Evolutionary conservation across 352 stramenopile species (phyloP), one percentile per base, ranked within the genome.

Genomic region (Pythium periplocum): DNA sequence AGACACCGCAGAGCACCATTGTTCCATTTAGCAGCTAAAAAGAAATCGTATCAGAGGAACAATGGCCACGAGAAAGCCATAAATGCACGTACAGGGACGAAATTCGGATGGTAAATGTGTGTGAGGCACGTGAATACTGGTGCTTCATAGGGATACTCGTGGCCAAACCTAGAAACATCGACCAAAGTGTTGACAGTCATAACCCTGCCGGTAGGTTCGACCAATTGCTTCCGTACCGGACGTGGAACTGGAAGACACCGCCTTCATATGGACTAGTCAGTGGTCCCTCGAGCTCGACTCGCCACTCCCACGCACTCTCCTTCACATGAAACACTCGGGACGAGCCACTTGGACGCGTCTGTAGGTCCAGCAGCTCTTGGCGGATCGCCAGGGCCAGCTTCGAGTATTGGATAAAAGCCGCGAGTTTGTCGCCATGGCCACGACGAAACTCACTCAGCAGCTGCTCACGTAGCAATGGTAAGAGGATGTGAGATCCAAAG

Each of bases 61-160:
- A 48, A 48, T 48, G 9, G 26, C 8, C 43, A 48, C 9, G 6
- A 9, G 6, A 48, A 48, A 11, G 10, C 10, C 17, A 9, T 48
- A 8, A n/a, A 48, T 48, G 6, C 8, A 51, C 68, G n/a, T 55
- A 86, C 75, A 10, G 75, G 70, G 7, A 84, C 68, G 45, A 88
- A 88, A 54, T 88, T 88, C n/a, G 75, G 68, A 45, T 88, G 77
- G 51, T 86, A 88, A 55, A 88, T 84, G 17, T 59, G 72, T 8
- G 77, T 84, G 11, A 66, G 48, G 31, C 73, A 81, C 0, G 55
- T 64, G n/a, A 88, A 31, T 0, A 57, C 32, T 1, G 74, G 77
- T 4, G 74, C 45, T 44, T 81, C 70, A 47, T 84, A 88, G 4
- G 77, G 77, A 36, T 88, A 88, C 17, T 84, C 77, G 35, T 68